Evolutionary conservation across 2,329 filamentous ascomycete species (phyloP), one percentile per base, ranked within the genome.

Genomic region (Grosmannia serpens): DNA sequence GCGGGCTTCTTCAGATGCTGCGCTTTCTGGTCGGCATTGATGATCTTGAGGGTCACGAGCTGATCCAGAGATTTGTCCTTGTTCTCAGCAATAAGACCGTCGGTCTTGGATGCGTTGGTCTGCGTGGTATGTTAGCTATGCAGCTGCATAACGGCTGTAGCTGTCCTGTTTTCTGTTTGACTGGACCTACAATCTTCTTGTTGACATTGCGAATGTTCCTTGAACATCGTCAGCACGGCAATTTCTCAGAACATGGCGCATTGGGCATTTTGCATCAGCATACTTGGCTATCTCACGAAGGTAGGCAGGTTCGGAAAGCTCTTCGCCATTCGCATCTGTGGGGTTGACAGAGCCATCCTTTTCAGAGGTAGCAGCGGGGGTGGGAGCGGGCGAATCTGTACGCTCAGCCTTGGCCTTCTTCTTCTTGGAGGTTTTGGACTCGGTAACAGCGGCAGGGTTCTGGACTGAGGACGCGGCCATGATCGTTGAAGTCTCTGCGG

Each of bases 271-370:
- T 7, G n/a, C 27, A 15, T 11, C 38, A 55, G 52, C 49, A 35
- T 76, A 96, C 91, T 95, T 96, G 69, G 92, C 85, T 55, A 97
- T 79, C 71, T 97, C 92, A 70, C 85, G 90, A 69, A 96, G 81
- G 74, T 92, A 91, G 46, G 85, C 78, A 67, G 83, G 91, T 70
- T 96, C 91, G 62, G 85, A 78, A 67, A 82, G 90, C 70, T 96
- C 91, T 62, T 89, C 85, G 55, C 74, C 72, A 60, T 55, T 60
- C 77, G 77, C 84, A 60, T 75, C 73, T 44, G 75, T 67, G 44
- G 70, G 69, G 58, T 74, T 69, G 33, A 78, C 71, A 9, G 76
- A 74, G 62, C 70, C 71, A 62, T 77, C 71, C 72, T 79, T 78
- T 60, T 79, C 77, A 53, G 75, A 61, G 31, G 78, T 74, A 60